Conservation (phyloP, 768 basidiomycete genomes). For the Lepiota brunneoincarnata region DNA sequence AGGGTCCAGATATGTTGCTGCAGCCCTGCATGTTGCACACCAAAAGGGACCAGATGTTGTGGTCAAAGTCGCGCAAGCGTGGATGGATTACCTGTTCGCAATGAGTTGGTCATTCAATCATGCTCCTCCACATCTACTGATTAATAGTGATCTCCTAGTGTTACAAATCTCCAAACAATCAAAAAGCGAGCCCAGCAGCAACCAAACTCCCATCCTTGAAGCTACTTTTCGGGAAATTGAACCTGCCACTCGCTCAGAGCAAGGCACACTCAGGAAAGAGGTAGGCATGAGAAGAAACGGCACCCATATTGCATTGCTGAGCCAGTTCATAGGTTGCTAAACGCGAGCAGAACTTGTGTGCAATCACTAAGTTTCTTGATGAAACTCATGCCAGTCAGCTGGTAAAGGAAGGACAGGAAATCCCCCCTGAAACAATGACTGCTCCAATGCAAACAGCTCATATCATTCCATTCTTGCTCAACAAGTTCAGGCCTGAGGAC, state of each 20-base stretch:
- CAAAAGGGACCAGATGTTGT: constrained; percentile 13
- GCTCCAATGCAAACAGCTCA: constrained; percentile 13
- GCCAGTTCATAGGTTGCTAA: constrained; percentile 10
- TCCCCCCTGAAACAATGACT: background rate
- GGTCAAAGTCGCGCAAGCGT: constrained; percentile 16
- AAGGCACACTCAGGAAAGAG: background rate
- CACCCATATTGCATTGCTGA: background rate
- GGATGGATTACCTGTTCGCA: constrained; percentile 17
- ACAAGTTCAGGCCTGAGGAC: constrained; percentile 11
- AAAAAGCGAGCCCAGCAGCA: background rate
- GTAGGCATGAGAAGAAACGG: background rate
- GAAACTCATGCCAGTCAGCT: background rate
- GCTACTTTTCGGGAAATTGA: background rate
- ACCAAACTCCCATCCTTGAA: background rate
- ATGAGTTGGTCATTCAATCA: constrained; percentile 13
- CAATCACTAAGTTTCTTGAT: constrained; percentile 17
- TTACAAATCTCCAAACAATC: background rate
- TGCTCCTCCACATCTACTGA: background rate
- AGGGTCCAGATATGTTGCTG: constrained; percentile 19
- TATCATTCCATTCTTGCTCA: constrained; percentile 16
- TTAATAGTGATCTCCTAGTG: background rate
- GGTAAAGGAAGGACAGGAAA: background rate
- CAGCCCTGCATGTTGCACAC: constrained; percentile 18
- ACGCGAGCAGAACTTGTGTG: constrained; percentile 16
- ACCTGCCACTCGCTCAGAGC: background rate